These are phyloP conservation scores for Sphagnum magellanicum DNA, from an alignment of 228 moss, liverwort and hornwort species.

Conservation along the genomic window DNA sequence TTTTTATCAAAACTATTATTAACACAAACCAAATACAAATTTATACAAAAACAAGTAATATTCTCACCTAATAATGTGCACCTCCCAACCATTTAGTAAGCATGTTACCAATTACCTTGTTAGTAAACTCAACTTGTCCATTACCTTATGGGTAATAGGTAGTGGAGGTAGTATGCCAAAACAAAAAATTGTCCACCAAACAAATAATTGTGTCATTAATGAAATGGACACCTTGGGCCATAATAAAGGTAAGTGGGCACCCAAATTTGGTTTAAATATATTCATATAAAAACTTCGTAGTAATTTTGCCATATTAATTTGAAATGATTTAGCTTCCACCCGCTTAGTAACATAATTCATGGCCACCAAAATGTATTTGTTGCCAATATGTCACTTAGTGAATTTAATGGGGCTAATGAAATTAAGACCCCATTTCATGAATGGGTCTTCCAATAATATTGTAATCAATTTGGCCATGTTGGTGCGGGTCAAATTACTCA, in stretches of 20 bases:
- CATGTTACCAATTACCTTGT: not conserved
- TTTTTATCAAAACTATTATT: too few species aligned
- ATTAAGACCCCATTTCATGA: constrained; percentile 1
- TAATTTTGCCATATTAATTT: not conserved
- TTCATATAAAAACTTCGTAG: not conserved
- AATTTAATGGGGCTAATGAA: not conserved
- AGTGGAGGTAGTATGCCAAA: not conserved
- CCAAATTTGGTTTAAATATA: not conserved
- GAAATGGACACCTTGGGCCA: not conserved
- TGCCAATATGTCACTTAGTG: not conserved
- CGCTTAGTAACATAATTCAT: not conserved
- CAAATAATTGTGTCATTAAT: not conserved
- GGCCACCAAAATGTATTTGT: not conserved
- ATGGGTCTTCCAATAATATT: not conserved
- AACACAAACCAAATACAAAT: too few species aligned
- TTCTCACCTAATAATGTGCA: too few species aligned
- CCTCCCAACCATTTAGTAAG: not conserved
- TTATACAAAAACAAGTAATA: too few species aligned
- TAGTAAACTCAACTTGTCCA: not conserved
- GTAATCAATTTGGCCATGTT: not conserved
- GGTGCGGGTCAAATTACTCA: too few species aligned
- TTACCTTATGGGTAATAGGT: constrained; percentile 1
- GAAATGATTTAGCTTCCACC: not conserved
- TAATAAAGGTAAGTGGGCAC: not conserved
- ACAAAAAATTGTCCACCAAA: not conserved